Evolutionary conservation across 495 filamentous ascomycete species (phyloP).

Genomic region (Parathielavia hyrcaniae): DNA sequence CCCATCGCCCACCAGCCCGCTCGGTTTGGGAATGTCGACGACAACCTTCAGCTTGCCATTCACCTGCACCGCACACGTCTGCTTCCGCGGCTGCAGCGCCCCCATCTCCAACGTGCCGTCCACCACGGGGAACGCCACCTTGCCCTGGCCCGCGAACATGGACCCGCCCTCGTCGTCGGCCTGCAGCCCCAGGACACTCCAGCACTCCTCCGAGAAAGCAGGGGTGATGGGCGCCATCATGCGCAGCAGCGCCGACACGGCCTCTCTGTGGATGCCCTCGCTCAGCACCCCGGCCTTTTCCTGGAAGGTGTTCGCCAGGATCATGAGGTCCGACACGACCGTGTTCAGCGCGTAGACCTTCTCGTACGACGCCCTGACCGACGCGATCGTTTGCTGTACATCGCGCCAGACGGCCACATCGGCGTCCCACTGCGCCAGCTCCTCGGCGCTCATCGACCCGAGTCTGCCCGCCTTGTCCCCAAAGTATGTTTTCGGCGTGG

Average conservation of each 20-base stretch:
- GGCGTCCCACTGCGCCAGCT: conserved; percentile 36
- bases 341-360: conserved; percentile 72
- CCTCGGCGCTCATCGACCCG: conserved; percentile 19
- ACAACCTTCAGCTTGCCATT: conserved; percentile 68
- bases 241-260: conserved; percentile 49
- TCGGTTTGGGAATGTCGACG: conserved; percentile 48
- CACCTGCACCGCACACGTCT: conserved; percentile 60
- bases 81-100: conserved; percentile 33
- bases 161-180: conserved; percentile 16
- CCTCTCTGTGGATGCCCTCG: conserved; percentile 29
- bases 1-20: conserved; percentile 26
- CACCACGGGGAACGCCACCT: conserved; percentile 45
- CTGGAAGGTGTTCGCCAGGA: conserved; percentile 61
- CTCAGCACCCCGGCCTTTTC: conserved; percentile 23
- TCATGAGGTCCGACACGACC: conserved; percentile 72
- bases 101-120: conserved; percentile 43
- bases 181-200: conserved; percentile 50
- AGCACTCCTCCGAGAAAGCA: conserved; percentile 72
- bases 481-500: conserved; percentile 29
- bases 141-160: conserved; percentile 41
- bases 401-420: conserved; percentile 55
- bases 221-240: conserved; percentile 74
- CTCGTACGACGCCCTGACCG: conserved; percentile 63
- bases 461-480: conserved; percentile 12
- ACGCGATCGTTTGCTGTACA: conserved; percentile 59